A percentile compares a stretch with the other conserved stretches of the same genome.
Evolutionary conservation across 768 basidiomycete genomes (phyloP).

Genomic region (Termitomyces sp.): DNA sequence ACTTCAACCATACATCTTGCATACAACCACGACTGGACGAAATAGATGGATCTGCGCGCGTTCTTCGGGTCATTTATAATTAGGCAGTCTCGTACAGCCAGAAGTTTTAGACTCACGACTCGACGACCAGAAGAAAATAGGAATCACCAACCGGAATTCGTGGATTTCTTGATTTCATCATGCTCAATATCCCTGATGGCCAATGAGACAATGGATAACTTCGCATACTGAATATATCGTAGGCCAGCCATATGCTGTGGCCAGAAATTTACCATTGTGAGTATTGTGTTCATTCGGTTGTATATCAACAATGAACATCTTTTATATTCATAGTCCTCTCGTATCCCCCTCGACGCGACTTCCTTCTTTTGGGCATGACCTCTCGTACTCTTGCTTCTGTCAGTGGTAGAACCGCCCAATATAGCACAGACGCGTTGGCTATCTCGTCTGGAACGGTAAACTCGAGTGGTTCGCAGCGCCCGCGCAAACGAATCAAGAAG

Average conservation of each 20-base stretch:
- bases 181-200: background rate
- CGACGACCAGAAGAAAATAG: background rate
- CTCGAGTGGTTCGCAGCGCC: background rate
- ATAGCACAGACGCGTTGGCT: background rate
- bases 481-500: slow-evolving; percentile 8
- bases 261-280: background rate
- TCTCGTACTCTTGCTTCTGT: slow-evolving; percentile 8
- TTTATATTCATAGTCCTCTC: too few species aligned
- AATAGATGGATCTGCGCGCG: too few species aligned
- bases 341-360: background rate
- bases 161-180: background rate
- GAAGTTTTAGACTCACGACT: background rate
- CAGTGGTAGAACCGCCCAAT: slow-evolving; percentile 1
- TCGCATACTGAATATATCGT: background rate
- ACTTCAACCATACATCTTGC: too few species aligned
- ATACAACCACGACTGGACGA: too few species aligned
- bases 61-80: too few species aligned
- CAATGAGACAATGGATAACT: background rate
- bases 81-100: background rate
- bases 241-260: background rate
- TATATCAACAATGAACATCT: too few species aligned
- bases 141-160: background rate
- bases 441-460: background rate
- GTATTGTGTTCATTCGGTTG: background rate
- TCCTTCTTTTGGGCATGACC: background rate